Conservation (phyloP, 148 eudicot species). For the Chenopodium suecicum region DNA sequence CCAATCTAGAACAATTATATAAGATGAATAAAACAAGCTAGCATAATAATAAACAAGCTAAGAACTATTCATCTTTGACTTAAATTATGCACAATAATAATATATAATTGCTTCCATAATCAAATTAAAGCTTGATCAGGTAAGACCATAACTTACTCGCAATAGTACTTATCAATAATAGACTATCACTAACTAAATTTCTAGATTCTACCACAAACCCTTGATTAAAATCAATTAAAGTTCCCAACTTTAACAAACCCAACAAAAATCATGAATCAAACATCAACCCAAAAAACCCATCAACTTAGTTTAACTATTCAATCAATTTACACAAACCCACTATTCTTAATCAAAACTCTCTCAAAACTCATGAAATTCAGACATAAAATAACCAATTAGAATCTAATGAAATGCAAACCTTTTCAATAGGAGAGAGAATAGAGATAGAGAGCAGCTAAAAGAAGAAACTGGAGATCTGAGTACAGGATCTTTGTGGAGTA, state of each 20-base stretch:
- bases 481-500: neutral
- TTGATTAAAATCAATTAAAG: neutral
- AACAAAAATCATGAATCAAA: neutral
- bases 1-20: neutral
- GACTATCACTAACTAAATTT: neutral
- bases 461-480: slow-evolving; percentile 29
- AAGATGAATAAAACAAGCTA: neutral
- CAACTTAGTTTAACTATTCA: neutral
- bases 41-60: neutral
- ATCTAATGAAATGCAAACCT: neutral
- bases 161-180: too few species aligned
- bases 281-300: slow-evolving; percentile 19
- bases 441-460: slow-evolving; percentile 8
- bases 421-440: neutral
- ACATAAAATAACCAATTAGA: neutral
- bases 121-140: slow-evolving; percentile 11
- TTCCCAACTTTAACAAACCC: neutral
- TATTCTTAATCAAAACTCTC: neutral
- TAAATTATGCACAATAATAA: neutral
- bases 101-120: neutral
- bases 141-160: too few species aligned
- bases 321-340: neutral
- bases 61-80: neutral
- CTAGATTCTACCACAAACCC: slow-evolving; percentile 19
- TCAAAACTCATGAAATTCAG: neutral